A percentile compares a stretch with the other conserved stretches of the same genome.
These are phyloP conservation scores for Alternaria brassicae DNA, from an alignment of 2,329 filamentous ascomycete species.

Conservation along the genomic window DNA sequence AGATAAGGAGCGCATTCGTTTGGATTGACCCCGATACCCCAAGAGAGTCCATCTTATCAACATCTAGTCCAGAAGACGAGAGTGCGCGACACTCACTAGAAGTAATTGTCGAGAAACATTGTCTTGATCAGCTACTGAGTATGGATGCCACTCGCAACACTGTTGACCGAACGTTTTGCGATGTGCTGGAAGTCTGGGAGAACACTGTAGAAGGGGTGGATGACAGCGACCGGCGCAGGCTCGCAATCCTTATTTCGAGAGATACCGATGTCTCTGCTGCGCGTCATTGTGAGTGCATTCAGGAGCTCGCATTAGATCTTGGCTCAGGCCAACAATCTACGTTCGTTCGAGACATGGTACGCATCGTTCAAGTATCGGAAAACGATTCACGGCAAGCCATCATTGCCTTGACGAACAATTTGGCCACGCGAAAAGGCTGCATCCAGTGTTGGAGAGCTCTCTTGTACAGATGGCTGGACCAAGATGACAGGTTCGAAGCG, in stretches of 20 bases:
- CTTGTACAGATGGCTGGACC: conserved; percentile 22
- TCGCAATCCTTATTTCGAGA: conserved; percentile 29
- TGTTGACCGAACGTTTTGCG: conserved; percentile 23
- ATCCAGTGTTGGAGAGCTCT: conserved; percentile 33
- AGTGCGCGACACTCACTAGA: conserved; percentile 19
- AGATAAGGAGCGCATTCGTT: background rate
- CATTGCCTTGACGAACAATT: conserved; percentile 27
- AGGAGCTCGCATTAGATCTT: conserved; percentile 20
- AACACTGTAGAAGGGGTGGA: conserved; percentile 2
- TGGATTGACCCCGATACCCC: background rate
- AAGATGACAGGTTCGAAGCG: conserved; percentile 10
- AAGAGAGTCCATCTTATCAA: background rate
- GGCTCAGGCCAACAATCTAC: conserved; percentile 13
- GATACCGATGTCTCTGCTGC: conserved; percentile 5
- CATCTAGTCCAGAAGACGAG: background rate
- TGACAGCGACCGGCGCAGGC: conserved; percentile 16
- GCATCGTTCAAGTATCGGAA: conserved; percentile 13
- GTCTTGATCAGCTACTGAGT: conserved; percentile 25
- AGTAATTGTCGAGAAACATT: conserved; percentile 25
- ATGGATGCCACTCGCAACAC: conserved; percentile 7
- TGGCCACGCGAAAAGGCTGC: conserved; percentile 15
- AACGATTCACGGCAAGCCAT: conserved; percentile 12
- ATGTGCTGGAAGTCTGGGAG: conserved; percentile 32
- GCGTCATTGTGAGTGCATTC: conserved; percentile 28
- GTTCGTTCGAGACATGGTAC: conserved; percentile 19